A percentile compares a stretch with the other conserved stretches of the same genome.
Evolutionary conservation across 768 basidiomycete genomes (phyloP).

Genomic region (Coprinellus micaceus): DNA sequence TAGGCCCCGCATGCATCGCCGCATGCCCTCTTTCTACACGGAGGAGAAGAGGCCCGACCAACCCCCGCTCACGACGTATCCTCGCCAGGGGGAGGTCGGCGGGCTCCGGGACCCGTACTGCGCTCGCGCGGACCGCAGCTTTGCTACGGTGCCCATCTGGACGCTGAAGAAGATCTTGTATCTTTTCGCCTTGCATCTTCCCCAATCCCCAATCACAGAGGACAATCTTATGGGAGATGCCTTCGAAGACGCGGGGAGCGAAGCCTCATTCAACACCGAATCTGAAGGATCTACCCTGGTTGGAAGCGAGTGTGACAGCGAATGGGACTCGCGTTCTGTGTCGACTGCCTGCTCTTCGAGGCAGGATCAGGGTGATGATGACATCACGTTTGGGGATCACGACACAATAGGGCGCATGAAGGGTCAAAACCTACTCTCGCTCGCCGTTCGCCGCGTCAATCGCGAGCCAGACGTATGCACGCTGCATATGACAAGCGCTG

Average conservation of each 20-base stretch:
- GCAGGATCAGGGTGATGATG: conserved; percentile 8
- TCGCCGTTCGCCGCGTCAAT: background rate
- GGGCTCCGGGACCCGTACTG: conserved; percentile 57
- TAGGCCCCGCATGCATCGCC: background rate
- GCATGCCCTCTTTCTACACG: conserved; percentile 10
- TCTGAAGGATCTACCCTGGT: conserved; percentile 56
- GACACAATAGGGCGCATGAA: background rate
- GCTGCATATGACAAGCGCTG: background rate
- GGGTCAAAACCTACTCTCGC: background rate
- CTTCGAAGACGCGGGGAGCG: conserved; percentile 26
- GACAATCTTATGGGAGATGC: conserved; percentile 2
- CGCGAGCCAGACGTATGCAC: background rate
- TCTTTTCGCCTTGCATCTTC: conserved; percentile 52
- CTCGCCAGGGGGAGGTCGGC: conserved; percentile 59
- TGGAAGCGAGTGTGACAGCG: conserved; percentile 45
- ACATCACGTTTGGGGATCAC: conserved; percentile 4
- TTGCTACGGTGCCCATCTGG: conserved; percentile 55
- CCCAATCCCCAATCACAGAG: background rate
- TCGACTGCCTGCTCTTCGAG: conserved; percentile 12
- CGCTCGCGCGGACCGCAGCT: conserved; percentile 55
- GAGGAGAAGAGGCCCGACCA: background rate
- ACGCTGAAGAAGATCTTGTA: conserved; percentile 67
- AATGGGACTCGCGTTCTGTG: conserved; percentile 30
- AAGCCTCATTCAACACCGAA: conserved; percentile 22
- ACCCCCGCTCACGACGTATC: conserved; percentile 44